Conservation (phyloP, 2,329 filamentous ascomycete species). For the Xylaria sp. region DNA sequence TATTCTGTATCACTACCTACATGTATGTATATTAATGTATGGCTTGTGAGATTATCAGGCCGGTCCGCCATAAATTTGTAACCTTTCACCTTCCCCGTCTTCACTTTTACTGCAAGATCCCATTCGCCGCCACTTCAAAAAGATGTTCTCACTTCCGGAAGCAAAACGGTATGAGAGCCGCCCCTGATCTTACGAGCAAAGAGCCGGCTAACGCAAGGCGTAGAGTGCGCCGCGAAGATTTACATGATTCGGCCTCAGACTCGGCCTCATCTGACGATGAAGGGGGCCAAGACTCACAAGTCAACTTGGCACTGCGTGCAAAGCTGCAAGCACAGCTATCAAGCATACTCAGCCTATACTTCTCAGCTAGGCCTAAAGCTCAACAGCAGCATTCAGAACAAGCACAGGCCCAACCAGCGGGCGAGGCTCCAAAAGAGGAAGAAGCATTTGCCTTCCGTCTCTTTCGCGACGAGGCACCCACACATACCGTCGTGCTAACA, state of each 20-base stretch:
- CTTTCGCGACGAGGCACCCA: conserved; percentile 60
- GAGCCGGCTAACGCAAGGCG: conserved; percentile 33
- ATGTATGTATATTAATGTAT: too few species aligned
- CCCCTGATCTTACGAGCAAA: conserved; percentile 14
- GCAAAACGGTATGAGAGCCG: conserved; percentile 60
- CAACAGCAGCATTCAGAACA: conserved; percentile 21
- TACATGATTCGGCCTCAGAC: conserved; percentile 54
- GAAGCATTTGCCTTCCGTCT: conserved; percentile 68
- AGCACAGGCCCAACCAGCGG: conserved; percentile 37
- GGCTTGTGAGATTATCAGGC: not conserved
- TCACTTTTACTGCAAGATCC: not conserved
- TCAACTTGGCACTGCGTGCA: conserved; percentile 55
- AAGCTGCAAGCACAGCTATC: conserved; percentile 62
- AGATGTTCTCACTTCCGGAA: conserved; percentile 64
- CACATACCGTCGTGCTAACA: conserved; percentile 63
- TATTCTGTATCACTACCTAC: not conserved
- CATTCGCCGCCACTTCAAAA: conserved; percentile 9
- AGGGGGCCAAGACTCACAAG: conserved; percentile 47
- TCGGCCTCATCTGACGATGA: conserved; percentile 44
- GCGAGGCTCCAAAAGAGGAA: conserved; percentile 48
- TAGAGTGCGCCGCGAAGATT: conserved; percentile 67
- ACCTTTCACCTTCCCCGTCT: not conserved
- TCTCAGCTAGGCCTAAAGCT: conserved; percentile 35
- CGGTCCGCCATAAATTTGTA: not conserved
- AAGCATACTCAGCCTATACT: conserved; percentile 57